Evolutionary conservation across 2,329 filamentous ascomycete species (phyloP).

Genomic region (Gyromitra esculenta): DNA sequence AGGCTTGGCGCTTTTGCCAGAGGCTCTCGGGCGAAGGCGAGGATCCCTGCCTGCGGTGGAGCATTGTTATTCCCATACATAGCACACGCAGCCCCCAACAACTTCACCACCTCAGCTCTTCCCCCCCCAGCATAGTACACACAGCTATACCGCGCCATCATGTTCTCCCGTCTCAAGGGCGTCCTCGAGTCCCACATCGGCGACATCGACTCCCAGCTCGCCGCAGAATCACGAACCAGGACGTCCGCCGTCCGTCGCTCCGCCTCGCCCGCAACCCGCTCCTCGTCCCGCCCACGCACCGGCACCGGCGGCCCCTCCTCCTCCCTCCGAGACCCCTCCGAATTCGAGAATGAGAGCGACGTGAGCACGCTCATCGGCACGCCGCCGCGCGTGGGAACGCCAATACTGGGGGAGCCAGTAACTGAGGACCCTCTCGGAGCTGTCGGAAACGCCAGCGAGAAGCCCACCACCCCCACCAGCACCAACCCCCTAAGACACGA

Average conservation of each 20-base stretch:
- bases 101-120: not conserved
- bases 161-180: constrained; percentile 72
- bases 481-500: not conserved
- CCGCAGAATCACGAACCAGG: constrained; percentile 82
- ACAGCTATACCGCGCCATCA: constrained; percentile 17
- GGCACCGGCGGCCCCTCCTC: constrained; percentile 2
- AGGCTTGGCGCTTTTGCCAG: constrained; percentile 4
- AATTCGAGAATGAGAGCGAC: constrained; percentile 54
- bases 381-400: constrained; percentile 56
- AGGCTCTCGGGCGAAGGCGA: not conserved
- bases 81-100: constrained; percentile 26
- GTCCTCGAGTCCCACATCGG: constrained; percentile 71
- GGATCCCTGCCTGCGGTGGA: too few species aligned
- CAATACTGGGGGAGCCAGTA: constrained; percentile 52
- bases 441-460: constrained; percentile 32
- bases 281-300: constrained; percentile 62
- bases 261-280: constrained; percentile 62
- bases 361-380: constrained; percentile 48
- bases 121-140: not conserved
- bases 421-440: constrained; percentile 51
- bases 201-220: constrained; percentile 80
- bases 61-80: not conserved
- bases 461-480: not conserved
- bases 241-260: constrained; percentile 65
- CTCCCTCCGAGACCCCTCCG: constrained; percentile 58